Evolutionary conservation across 2,329 filamentous ascomycete species (phyloP).

Genomic region (Xenosphaeropsis pyriputrescens): DNA sequence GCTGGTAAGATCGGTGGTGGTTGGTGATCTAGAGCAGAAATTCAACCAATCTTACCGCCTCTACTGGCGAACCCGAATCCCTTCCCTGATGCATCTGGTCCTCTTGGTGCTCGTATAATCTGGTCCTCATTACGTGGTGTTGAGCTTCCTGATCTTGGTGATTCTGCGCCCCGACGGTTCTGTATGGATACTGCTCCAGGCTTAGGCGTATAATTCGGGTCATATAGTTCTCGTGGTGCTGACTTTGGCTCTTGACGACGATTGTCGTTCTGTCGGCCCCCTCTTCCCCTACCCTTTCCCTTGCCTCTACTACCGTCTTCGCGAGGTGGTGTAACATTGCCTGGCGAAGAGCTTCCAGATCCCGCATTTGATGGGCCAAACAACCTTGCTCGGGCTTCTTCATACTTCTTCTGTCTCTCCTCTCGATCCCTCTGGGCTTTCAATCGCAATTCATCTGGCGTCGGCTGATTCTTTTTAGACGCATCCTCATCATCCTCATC

Average conservation of each 20-base stretch:
- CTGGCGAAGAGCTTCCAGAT: slow-evolving; percentile 46
- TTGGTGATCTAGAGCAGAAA: slow-evolving; percentile 47
- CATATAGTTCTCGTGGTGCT: slow-evolving; percentile 50
- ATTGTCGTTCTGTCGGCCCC: slow-evolving; percentile 17
- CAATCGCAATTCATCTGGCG: slow-evolving; percentile 61
- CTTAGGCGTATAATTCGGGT: slow-evolving; percentile 57
- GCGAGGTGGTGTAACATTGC: slow-evolving; percentile 43
- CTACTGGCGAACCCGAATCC: slow-evolving; percentile 64
- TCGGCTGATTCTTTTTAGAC: slow-evolving; percentile 45
- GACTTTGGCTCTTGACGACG: slow-evolving; percentile 18
- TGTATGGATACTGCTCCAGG: slow-evolving; percentile 33
- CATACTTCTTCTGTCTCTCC: slow-evolving; percentile 82
- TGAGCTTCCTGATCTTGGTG: slow-evolving; percentile 23
- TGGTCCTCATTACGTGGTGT: slow-evolving; percentile 46
- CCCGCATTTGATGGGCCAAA: slow-evolving; percentile 46
- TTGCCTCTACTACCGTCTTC: slow-evolving; percentile 33
- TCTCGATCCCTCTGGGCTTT: slow-evolving; percentile 69
- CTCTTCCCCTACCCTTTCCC: slow-evolving; percentile 28
- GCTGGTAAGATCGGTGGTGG: slow-evolving; percentile 86
- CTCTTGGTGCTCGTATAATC: slow-evolving; percentile 59
- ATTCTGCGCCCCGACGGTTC: slow-evolving; percentile 25
- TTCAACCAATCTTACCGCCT: slow-evolving; percentile 33
- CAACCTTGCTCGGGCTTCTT: slow-evolving; percentile 76
- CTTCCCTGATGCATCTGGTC: slow-evolving; percentile 63
- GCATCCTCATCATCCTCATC: slow-evolving; percentile 53